Base-by-base conservation (phyloP, 2,329 filamentous ascomycete genomes). In the Diaporthe eres region DNA sequence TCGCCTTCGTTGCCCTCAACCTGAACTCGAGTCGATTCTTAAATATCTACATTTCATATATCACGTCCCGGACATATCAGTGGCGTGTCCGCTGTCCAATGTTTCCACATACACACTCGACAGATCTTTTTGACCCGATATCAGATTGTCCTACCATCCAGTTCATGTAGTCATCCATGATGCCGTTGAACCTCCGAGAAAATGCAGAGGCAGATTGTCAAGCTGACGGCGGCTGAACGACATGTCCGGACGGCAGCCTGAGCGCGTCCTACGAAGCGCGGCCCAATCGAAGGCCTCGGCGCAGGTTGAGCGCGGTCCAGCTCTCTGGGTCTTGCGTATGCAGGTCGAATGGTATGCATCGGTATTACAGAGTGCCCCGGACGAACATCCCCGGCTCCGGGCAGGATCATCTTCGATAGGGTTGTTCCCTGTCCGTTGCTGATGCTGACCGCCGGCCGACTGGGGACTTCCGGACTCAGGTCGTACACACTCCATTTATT, bases 191-290 rank as follows among this genome's bases (percentile, higher is more conserved):
- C 44, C 44, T 49, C 63, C 47, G 63, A 39, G 15, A 10, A 10
- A 34, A n/a, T 31, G 28, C 44, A 37, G 31, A 68, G 22, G 10
- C 44, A 49, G 8, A 49, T 17, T 4, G 22, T 25, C 22, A 53
- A 28, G 19, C 63, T 67, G 44, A 68, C 31, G n/a, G 47, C 63
- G 63, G 47, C 44, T 68, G 31, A 53, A 39, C 2, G 15, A 42
- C 12, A 68, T 68, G 65, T 68, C 65, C 65, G 65, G 49, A 68
- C 15, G 65, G 65, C 47, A 68, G 65, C 65, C 57, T 60, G 12
- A 55, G 65, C 34, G n/a, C 58, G 34, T 51, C 65, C 65, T 28
- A 42, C 65, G 34, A 51, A 28, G 65, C 65, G 65, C 47, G 44
- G 47, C 22, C 65, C 65, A 25, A 28, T 37, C 10, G 2, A 25